Percentiles rank a stretch among this genome's conserved stretches.
These are phyloP conservation scores for Hypomontagnella submonticulosa DNA, from an alignment of 495 filamentous ascomycete species.

Conservation along the genomic window DNA sequence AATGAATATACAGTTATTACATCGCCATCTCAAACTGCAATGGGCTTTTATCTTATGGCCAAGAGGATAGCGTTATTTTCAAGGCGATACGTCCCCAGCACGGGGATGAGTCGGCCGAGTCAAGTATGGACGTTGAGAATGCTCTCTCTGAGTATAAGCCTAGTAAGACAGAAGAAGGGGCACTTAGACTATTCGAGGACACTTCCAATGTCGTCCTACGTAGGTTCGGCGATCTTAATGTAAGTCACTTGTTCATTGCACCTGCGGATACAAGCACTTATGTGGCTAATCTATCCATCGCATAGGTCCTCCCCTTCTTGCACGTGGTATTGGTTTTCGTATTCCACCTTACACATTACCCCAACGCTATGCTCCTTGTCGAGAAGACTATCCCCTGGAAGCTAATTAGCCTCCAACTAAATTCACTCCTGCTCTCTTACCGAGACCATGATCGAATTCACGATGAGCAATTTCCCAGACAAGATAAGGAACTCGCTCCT, in stretches of 20 bases:
- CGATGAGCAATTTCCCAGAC: constrained; percentile 61
- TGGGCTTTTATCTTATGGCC: constrained; percentile 55
- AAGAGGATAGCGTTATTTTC: constrained; percentile 51
- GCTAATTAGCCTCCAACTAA: constrained; percentile 70
- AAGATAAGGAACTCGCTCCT: constrained; percentile 58
- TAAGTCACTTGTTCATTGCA: constrained; percentile 10
- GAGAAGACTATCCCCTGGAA: constrained; percentile 72
- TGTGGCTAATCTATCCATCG: constrained; percentile 4
- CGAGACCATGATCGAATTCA: constrained; percentile 59
- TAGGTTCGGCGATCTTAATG: constrained; percentile 68
- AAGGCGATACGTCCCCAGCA: constrained; percentile 43
- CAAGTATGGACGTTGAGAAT: constrained; percentile 8
- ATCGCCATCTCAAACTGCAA: constrained; percentile 61
- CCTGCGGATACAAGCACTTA: neutral
- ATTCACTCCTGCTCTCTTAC: constrained; percentile 63
- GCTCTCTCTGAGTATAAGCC: constrained; percentile 18
- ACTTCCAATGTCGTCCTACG: constrained; percentile 66
- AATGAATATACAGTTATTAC: constrained; percentile 65
- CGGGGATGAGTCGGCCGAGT: constrained; percentile 29
- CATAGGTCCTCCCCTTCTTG: constrained; percentile 68
- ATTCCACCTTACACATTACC: constrained; percentile 64
- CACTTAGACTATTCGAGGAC: constrained; percentile 37
- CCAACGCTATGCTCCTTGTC: constrained; percentile 60
- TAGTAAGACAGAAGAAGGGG: constrained; percentile 29
- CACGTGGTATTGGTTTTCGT: constrained; percentile 79